Percentiles rank a stretch among this genome's conserved stretches.
Evolutionary conservation across 1,139 yeast genomes (phyloP).

Genomic region (Debaryomyces coudertii): DNA sequence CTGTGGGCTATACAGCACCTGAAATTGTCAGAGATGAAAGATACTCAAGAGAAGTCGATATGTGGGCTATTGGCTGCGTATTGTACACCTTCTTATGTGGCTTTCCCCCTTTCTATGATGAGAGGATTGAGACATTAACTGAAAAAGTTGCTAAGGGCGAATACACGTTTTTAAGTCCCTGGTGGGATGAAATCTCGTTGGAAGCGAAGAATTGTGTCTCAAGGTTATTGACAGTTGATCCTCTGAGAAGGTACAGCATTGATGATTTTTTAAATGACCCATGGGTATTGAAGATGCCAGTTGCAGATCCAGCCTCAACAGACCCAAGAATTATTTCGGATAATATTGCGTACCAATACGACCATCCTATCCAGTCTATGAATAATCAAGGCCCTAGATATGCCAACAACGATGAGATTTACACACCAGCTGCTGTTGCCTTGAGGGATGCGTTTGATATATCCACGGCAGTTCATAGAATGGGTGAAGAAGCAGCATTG

Average conservation of each 20-base stretch:
- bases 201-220: slow-evolving; percentile 69
- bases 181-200: slow-evolving; percentile 64
- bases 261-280: slow-evolving; percentile 82
- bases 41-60: slow-evolving; percentile 62
- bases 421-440: slow-evolving; percentile 92
- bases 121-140: slow-evolving; percentile 56
- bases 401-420: slow-evolving; percentile 34
- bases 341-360: slow-evolving; percentile 8
- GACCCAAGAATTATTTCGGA: slow-evolving; percentile 12
- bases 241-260: slow-evolving; percentile 72
- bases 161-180: slow-evolving; percentile 58
- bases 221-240: slow-evolving; percentile 80
- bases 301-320: slow-evolving; percentile 16
- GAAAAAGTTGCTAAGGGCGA: slow-evolving; percentile 64
- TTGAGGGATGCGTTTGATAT: slow-evolving; percentile 95
- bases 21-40: slow-evolving; percentile 62
- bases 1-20: slow-evolving; percentile 66
- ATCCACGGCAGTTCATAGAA: slow-evolving; percentile 90
- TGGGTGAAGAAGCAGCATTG: slow-evolving; percentile 79
- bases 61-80: slow-evolving; percentile 69
- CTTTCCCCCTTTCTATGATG: slow-evolving; percentile 65
- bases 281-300: slow-evolving; percentile 56
- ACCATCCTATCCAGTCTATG: slow-evolving; percentile 30
- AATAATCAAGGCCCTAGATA: slow-evolving; percentile 20
- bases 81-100: slow-evolving; percentile 63